Evolutionary conservation across 306 rosid species (phyloP), one percentile per base, ranked within the genome.

Genomic region (Alnus glutinosa): DNA sequence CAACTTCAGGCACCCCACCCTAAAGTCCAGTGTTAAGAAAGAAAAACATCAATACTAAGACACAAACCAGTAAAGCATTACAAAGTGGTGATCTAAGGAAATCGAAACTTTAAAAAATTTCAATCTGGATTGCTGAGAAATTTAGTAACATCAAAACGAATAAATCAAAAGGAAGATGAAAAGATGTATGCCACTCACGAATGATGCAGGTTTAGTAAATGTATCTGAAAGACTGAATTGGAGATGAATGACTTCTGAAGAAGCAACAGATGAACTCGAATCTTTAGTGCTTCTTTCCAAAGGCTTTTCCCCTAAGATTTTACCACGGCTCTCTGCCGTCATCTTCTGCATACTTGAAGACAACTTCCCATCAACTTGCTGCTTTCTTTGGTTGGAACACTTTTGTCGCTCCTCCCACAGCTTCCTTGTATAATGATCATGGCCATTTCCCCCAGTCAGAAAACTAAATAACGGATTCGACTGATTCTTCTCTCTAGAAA

Each of bases 321-420:
- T 90, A 67, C 97, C 98, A 76, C 98, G 96, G 76, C 87, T 85
- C 84, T 95, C 98, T 48, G 99, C 94, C 39, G 98, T 90, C 86
- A 95, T 85, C 87, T 78, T 90, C 80, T 86, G 85, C 75, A 36
- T 80, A 76, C 74, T 77, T 64, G 92, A 81, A 73, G 86, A 83
- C 71, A 55, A 55, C 86, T 87, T 92, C 75, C 82, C 90, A 85
- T 83, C 93, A 81, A 79, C 81, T 12, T 78, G 90, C 82, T 48
- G 83, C 85, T 76, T 91, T 68, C 80, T 85, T 78, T 91, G 87
- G 83, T 85, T 87, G 55, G 64, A 80, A 83, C 76, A 83, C 86
- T 91, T 95, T 77, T 87, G 90, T 36, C 72, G 87, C 83, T 90
- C 96, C 87, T 95, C 97, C 99, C 99, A 95, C 83, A 93, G 91